Evolutionary conservation across 2,329 filamentous ascomycete species (phyloP).

Genomic region (Pseudodiploospora longispora): DNA sequence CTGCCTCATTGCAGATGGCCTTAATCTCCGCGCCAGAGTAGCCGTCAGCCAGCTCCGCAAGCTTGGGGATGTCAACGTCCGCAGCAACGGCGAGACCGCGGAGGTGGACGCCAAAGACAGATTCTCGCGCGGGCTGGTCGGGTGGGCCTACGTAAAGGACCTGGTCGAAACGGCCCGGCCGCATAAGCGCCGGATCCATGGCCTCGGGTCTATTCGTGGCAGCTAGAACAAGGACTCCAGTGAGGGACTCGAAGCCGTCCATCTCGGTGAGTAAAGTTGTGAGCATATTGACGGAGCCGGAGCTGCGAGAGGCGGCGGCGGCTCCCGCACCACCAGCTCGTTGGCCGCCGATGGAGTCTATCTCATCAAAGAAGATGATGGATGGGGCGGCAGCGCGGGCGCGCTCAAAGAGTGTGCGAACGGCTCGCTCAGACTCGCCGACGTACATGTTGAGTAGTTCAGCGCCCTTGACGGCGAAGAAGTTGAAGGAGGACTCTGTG

Average conservation of each 20-base stretch:
- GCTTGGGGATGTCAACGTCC: conserved; percentile 56
- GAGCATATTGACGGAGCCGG: conserved; percentile 66
- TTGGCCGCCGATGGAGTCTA: conserved; percentile 70
- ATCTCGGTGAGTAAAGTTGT: conserved; percentile 89
- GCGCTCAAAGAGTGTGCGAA: conserved; percentile 78
- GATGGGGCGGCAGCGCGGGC: conserved; percentile 79
- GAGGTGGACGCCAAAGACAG: conserved; percentile 66
- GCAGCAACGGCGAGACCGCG: conserved; percentile 48
- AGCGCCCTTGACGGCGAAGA: conserved; percentile 87
- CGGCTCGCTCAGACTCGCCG: conserved; percentile 80
- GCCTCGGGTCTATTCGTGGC: conserved; percentile 87
- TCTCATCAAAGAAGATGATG: conserved; percentile 96
- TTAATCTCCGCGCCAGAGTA: conserved; percentile 80
- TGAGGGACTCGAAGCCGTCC: conserved; percentile 83
- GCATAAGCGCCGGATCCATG: conserved; percentile 76
- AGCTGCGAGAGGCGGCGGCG: conserved; percentile 25
- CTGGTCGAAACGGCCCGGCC: conserved; percentile 78
- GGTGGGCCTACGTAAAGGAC: conserved; percentile 82
- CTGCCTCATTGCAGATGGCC: conserved; percentile 40
- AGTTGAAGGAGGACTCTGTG: conserved; percentile 85
- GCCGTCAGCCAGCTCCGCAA: conserved; percentile 62
- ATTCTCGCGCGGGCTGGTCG: conserved; percentile 60
- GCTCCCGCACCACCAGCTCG: conserved; percentile 38
- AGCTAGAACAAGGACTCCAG: conserved; percentile 77
- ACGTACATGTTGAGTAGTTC: conserved; percentile 97